phyloP scores from a whole-genome alignment of 768 basidiomycete species.

The Gloeostereum incarnatum region DNA sequence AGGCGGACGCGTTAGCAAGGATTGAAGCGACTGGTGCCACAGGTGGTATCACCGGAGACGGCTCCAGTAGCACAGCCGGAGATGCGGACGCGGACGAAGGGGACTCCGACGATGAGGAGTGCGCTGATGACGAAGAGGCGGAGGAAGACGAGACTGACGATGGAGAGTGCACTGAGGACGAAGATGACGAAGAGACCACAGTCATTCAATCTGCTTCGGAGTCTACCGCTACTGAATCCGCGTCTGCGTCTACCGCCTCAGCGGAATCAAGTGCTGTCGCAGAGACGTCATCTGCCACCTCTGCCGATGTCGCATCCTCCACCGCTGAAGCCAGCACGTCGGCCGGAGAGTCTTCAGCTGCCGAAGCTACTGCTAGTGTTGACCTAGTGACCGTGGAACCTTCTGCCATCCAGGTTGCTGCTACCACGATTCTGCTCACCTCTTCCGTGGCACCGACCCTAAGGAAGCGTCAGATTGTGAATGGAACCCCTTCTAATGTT shows the following conservation, averaged over 20 bases:
- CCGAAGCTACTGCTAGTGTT: too few relatives aligned
- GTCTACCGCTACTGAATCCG: not conserved
- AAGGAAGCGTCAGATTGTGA: too few relatives aligned
- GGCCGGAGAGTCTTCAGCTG: too few relatives aligned
- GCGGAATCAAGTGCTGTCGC: not conserved
- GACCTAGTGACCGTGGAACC: too few relatives aligned
- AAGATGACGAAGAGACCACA: not conserved
- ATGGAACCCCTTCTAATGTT: too few relatives aligned
- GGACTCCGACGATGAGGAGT: not conserved
- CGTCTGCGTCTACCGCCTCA: not conserved
- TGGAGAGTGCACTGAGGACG: constrained; percentile 1
- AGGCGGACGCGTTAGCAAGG: constrained; percentile 26
- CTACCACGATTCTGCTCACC: too few relatives aligned
- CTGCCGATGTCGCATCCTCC: not conserved
- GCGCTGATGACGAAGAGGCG: not conserved
- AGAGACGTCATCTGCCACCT: not conserved
- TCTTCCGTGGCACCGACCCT: too few relatives aligned
- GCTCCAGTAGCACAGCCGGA: constrained; percentile 3
- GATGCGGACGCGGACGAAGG: not conserved
- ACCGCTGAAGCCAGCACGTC: too few relatives aligned
- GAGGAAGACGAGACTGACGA: not conserved
- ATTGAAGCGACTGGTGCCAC: constrained; percentile 32
- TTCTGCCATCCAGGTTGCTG: too few relatives aligned
- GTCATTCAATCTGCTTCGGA: not conserved
- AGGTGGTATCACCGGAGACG: constrained; percentile 29